Evolutionary conservation across 1,284 basidiomycete species (phyloP).

Genomic region (Singerocomus inundabilis): DNA sequence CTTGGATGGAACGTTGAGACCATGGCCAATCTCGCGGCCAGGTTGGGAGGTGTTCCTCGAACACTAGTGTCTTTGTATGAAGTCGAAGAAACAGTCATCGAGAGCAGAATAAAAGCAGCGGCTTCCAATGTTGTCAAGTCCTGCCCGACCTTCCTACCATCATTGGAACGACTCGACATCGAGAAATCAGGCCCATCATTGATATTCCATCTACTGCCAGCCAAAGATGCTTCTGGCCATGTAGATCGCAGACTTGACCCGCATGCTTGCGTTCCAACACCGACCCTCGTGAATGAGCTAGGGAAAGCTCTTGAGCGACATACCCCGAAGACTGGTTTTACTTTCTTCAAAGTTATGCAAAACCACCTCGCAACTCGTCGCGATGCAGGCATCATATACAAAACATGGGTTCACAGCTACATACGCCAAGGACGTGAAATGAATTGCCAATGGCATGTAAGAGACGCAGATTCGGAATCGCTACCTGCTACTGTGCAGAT

Average conservation of each 20-base stretch:
- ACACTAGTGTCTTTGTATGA: not conserved
- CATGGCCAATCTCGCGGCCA: not conserved
- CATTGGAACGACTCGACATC: no score
- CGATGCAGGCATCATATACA: not conserved
- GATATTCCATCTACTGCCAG: no score
- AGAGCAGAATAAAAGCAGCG: not conserved
- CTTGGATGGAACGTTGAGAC: not conserved
- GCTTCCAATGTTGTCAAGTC: not conserved
- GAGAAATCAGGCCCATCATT: no score
- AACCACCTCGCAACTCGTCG: not conserved
- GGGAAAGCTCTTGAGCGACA: not conserved
- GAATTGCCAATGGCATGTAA: not conserved
- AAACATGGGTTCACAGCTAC: conserved; percentile 8
- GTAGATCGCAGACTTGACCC: not conserved
- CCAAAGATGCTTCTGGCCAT: no score
- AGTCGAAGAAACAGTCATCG: accelerated
- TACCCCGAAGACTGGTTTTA: accelerated
- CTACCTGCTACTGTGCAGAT: not conserved
- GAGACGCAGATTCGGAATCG: no score
- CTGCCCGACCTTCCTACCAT: accelerated
- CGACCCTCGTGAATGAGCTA: not conserved
- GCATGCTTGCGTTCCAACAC: not conserved
- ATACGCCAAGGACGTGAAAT: not conserved
- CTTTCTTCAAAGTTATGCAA: not conserved
- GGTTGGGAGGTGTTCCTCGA: conserved; percentile 1